These are phyloP conservation scores for Xerophyta viscosa DNA, from an alignment of 106 monocot genomes.

Conservation along the genomic window DNA sequence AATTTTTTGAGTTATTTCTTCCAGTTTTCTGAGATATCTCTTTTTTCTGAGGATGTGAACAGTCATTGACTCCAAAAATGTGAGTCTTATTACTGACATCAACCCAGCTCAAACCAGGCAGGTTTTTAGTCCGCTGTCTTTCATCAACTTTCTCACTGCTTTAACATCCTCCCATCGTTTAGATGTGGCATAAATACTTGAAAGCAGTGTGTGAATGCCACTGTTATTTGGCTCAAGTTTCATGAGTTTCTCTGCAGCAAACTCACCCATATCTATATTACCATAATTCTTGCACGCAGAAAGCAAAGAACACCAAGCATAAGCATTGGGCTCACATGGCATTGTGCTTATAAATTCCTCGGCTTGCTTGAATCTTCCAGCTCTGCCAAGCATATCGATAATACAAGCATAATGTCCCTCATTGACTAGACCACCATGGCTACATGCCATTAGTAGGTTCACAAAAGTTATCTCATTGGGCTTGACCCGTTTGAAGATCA, in stretches of 20 bases:
- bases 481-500: constrained; percentile 14
- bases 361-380: constrained; percentile 36
- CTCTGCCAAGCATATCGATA: constrained; percentile 43
- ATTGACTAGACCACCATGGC: constrained; percentile 43
- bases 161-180: constrained; percentile 51
- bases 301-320: constrained; percentile 55
- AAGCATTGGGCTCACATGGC: constrained; percentile 44
- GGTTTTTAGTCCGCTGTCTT: constrained; percentile 36
- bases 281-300: constrained; percentile 48
- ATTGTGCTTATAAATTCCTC: constrained; percentile 34
- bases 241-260: constrained; percentile 57
- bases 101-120: constrained; percentile 51
- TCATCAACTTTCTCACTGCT: constrained; percentile 36
- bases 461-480: constrained; percentile 39
- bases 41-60: constrained; percentile 33
- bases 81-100: constrained; percentile 56
- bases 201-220: constrained; percentile 43
- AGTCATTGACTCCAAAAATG: constrained; percentile 37
- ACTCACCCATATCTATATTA: constrained; percentile 33
- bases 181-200: constrained; percentile 37
- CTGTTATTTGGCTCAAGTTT: constrained; percentile 41
- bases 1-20: constrained; percentile 28
- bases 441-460: constrained; percentile 43
- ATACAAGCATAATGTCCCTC: constrained; percentile 43
- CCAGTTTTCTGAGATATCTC: constrained; percentile 46